These are phyloP conservation scores for Diutina ranongensis DNA, from an alignment of 1,139 yeast species.

Conservation along the genomic window DNA sequence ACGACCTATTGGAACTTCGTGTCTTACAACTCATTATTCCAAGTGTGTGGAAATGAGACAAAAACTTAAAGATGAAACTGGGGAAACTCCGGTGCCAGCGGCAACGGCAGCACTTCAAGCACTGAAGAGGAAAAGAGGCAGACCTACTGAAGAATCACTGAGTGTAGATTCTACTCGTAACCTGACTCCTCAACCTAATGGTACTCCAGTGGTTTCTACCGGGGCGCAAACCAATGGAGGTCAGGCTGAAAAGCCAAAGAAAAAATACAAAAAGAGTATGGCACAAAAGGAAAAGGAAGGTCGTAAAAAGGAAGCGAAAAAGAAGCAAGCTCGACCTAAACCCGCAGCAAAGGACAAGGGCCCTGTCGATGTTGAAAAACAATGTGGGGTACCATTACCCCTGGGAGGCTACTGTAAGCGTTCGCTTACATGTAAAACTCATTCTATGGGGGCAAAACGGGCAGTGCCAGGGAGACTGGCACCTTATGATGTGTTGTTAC, in stretches of 20 bases:
- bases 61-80: conserved; percentile 18
- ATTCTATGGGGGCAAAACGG: conserved; percentile 95
- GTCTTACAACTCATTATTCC: conserved; percentile 33
- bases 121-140: conserved; percentile 24
- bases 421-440: conserved; percentile 92
- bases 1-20: conserved; percentile 46
- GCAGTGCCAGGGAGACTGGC: conserved; percentile 90
- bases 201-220: conserved; percentile 13
- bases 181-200: conserved; percentile 20
- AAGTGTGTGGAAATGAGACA: conserved; percentile 40
- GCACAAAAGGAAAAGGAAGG: conserved; percentile 35
- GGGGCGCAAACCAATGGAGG: too few species aligned
- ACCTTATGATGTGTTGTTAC: conserved; percentile 78
- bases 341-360: conserved; percentile 56
- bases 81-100: conserved; percentile 16
- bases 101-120: conserved; percentile 7
- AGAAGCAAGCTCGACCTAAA: conserved; percentile 37
- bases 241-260: conserved; percentile 22
- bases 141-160: conserved; percentile 22
- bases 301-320: conserved; percentile 16
- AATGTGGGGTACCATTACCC: conserved; percentile 92
- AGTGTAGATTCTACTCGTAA: conserved; percentile 28
- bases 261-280: conserved; percentile 34
- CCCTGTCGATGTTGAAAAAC: conserved; percentile 87
- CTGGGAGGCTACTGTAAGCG: conserved; percentile 93